A percentile compares a stretch with the other conserved stretches of the same genome.
These are phyloP conservation scores for Waltiozyma sp. DNA, from an alignment of 1,139 yeast genomes.

Conservation along the genomic window DNA sequence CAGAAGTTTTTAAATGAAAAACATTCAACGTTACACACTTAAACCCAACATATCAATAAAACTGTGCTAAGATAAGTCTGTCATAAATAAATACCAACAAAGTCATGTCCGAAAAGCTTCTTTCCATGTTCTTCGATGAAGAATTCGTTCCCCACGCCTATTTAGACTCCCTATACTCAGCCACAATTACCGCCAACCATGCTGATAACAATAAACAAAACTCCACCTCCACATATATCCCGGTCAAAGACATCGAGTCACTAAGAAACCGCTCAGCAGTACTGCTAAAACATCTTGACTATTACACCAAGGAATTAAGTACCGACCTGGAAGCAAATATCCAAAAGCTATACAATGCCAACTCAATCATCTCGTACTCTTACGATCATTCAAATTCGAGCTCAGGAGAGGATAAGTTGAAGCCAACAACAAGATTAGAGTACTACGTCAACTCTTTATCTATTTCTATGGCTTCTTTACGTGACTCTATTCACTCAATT, in stretches of 20 bases:
- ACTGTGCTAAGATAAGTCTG: too few relatives aligned
- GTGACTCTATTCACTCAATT: constrained; percentile 32
- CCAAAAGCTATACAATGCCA: constrained; percentile 30
- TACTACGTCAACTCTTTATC: constrained; percentile 51
- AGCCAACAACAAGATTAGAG: constrained; percentile 42
- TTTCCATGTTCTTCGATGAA: constrained; percentile 37
- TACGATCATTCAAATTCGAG: constrained; percentile 7
- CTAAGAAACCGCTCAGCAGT: constrained; percentile 28
- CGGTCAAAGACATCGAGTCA: constrained; percentile 19
- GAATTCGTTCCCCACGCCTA: constrained; percentile 39
- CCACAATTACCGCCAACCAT: not conserved
- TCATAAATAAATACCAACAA: too few relatives aligned
- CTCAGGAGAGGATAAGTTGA: constrained; percentile 11
- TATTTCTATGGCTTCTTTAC: constrained; percentile 44
- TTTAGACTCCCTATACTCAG: constrained; percentile 28
- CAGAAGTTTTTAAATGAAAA: too few relatives aligned
- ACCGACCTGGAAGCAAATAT: constrained; percentile 38
- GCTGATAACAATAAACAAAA: not conserved
- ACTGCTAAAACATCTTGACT: constrained; percentile 49
- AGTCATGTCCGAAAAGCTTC: constrained; percentile 17
- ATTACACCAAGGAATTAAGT: constrained; percentile 45
- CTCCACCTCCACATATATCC: constrained; percentile 12
- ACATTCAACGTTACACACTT: too few relatives aligned
- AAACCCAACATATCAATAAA: too few relatives aligned
- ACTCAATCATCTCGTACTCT: constrained; percentile 28